Base-by-base conservation (phyloP, 139 green algal species). In the Microglena sp. region DNA sequence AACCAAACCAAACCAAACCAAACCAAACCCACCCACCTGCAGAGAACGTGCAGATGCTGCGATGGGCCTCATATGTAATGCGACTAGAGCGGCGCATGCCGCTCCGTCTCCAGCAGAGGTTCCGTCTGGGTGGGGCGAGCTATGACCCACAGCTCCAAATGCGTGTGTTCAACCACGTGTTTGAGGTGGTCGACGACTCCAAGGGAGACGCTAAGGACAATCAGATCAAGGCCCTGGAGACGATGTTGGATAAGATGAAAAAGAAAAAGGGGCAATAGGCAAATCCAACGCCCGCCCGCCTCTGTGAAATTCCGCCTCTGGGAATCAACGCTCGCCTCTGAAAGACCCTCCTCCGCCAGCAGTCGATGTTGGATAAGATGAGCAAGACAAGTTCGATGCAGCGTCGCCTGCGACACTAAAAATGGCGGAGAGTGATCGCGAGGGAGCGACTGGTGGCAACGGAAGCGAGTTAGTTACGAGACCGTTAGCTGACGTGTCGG, bases 121-220 rank as follows among this genome's bases (percentile, higher is more conserved):
- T 67, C 61, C 65, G 74, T 7, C 74, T 80, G 40, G 73, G 73
- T 2, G 73, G 73, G 64, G 54, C 66, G 28, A 55, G 27, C 22
- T 73, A 68, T 55, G 73, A 80, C 45, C 43, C 59, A 8, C 4
- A 53, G 4, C 64, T 80, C 24, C 46, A 60, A 11, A 34, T 32
- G 2, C 55, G 55, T 8, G 62, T 81, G 55, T 77, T 67, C 61
- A 84, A 77, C 69, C 78, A 84, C 62, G 71, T 84, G 32, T 84
- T 81, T 43, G 78, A 84, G 66, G 66, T 76, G 50, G 55, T 75
- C 55, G 70, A 76, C 18, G 72, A 74, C n/a, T 66, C 73, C 44
- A 60, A 64, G 29, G 53, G 58, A n/a, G n/a, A n/a, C n/a, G n/a
- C n/a, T n/a, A 54, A 57, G 6, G 65, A 78, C 33, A 15, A 55